These are phyloP conservation scores for Haplographium delicatum DNA, from an alignment of 495 filamentous ascomycete genomes.

Conservation along the genomic window DNA sequence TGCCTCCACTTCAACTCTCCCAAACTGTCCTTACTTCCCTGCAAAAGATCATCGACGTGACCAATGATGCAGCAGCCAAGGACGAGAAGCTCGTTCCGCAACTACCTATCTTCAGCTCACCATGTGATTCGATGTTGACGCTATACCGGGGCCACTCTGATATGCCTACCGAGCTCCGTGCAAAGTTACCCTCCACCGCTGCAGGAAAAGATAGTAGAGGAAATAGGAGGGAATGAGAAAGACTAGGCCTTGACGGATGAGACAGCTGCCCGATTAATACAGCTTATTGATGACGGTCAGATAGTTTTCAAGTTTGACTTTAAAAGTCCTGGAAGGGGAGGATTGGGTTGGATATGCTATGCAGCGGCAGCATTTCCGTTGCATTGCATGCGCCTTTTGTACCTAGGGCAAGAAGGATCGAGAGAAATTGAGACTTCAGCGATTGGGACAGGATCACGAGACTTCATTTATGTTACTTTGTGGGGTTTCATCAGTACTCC, in stretches of 20 bases:
- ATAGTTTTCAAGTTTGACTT: slow-evolving; percentile 1
- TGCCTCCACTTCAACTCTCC: too few species aligned
- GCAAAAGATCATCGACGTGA: too few species aligned
- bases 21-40: too few species aligned
- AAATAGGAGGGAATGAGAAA: slow-evolving; percentile 2
- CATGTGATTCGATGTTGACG: slow-evolving; percentile 1
- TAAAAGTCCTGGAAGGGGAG: slow-evolving; percentile 1
- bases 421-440: too few species aligned
- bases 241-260: slow-evolving; percentile 5
- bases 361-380: neutral
- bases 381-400: too few species aligned
- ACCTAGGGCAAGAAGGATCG: too few species aligned
- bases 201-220: slow-evolving; percentile 3
- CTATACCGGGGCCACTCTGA: slow-evolving; percentile 4
- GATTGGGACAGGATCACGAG: too few species aligned
- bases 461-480: too few species aligned
- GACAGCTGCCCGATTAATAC: slow-evolving; percentile 6
- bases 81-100: too few species aligned
- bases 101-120: too few species aligned
- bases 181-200: slow-evolving; percentile 7
- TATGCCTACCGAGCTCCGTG: slow-evolving; percentile 4
- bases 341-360: neutral
- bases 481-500: too few species aligned
- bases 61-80: too few species aligned
- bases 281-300: slow-evolving; percentile 4